Conservation (phyloP, 1,284 basidiomycete genomes). For the Puccinia brachypodii region DNA sequence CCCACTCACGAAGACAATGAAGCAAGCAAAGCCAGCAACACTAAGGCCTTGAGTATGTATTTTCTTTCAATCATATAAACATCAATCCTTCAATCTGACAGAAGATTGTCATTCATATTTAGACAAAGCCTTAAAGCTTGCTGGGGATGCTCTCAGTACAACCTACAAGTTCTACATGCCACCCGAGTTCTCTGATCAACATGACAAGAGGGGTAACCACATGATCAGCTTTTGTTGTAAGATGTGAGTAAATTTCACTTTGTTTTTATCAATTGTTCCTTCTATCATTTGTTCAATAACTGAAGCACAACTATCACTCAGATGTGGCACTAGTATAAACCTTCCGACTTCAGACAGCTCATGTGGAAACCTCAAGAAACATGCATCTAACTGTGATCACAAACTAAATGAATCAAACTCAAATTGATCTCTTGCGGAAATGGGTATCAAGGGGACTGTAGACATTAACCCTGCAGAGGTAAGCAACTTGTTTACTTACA, state of each 20-base stretch:
- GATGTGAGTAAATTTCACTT: not conserved
- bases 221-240: not conserved
- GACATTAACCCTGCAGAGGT: not conserved
- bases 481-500: not conserved
- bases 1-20: not conserved
- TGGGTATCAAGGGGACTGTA: not conserved
- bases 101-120: not conserved
- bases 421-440: not conserved
- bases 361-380: not conserved
- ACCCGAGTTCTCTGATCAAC: not conserved
- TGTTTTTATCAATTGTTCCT: not conserved
- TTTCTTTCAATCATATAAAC: not conserved
- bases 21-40: not conserved
- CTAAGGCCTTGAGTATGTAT: not conserved
- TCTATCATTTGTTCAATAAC: not conserved
- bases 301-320: not conserved
- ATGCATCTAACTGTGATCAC: not conserved
- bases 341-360: not conserved
- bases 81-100: not conserved
- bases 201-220: not conserved
- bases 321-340: not conserved
- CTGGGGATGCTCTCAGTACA: not conserved
- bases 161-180: not conserved
- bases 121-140: not conserved
- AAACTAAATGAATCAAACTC: not conserved